These are phyloP conservation scores for Linderniella brevidens DNA, from an alignment of 257 asterid species.

Conservation along the genomic window DNA sequence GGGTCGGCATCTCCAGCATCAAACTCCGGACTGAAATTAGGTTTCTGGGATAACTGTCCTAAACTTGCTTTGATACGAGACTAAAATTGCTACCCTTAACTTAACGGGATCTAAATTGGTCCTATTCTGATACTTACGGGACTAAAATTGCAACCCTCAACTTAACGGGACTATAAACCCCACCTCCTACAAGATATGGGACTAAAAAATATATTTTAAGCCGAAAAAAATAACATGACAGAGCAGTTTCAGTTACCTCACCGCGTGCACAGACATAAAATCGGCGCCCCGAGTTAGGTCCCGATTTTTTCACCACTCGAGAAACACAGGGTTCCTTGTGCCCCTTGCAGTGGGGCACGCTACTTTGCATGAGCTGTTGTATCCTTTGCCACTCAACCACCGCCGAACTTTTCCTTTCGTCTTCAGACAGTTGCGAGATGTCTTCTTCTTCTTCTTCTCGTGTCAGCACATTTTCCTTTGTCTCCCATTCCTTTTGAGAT, in stretches of 20 bases:
- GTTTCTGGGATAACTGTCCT: too few relatives aligned
- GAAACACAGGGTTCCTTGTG: constrained; percentile 85
- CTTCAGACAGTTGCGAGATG: constrained; percentile 22
- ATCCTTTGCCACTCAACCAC: constrained; percentile 89
- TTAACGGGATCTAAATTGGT: too few relatives aligned
- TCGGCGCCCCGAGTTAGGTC: constrained; percentile 69
- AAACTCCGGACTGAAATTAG: too few relatives aligned
- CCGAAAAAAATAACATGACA: constrained; percentile 4
- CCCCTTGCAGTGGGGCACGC: constrained; percentile 89
- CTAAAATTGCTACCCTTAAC: too few relatives aligned
- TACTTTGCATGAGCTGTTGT: constrained; percentile 75
- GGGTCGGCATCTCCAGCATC: too few relatives aligned
- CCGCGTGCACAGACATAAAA: constrained; percentile 92
- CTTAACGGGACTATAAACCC: too few relatives aligned
- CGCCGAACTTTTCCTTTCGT: constrained; percentile 34
- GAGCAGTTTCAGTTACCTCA: constrained; percentile 39
- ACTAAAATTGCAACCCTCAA: too few relatives aligned
- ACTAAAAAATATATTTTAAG: constrained; percentile 5
- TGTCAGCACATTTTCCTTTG: constrained; percentile 14
- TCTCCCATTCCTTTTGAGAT: constrained; percentile 15
- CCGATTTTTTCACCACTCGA: constrained; percentile 84
- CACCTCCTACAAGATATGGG: background rate
- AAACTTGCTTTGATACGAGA: too few relatives aligned
- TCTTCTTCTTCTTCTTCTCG: constrained; percentile 24
- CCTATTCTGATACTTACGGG: too few relatives aligned